phyloP scores from a whole-genome alignment of 139 green algal species.

The Gonium pectorale region DNA sequence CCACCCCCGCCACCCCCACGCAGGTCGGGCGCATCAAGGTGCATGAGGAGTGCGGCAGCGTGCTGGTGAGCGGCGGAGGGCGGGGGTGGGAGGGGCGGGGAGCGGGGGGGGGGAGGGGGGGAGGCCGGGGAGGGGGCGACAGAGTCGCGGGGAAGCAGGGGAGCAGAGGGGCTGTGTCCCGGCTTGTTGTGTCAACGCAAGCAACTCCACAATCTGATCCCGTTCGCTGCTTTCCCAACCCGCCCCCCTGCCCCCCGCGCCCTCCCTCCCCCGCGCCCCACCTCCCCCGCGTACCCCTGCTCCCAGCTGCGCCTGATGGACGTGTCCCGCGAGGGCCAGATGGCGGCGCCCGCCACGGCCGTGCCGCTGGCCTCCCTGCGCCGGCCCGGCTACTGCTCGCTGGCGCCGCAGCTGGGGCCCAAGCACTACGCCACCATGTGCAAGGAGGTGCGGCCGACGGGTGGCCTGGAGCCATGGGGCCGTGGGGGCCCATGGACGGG shows the following conservation, averaged over 20 bases:
- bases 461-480: too few species aligned
- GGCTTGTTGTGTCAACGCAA: too few species aligned
- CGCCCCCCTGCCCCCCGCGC: background rate
- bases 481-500: background rate
- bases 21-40: conserved; percentile 55
- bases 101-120: too few species aligned
- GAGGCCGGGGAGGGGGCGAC: too few species aligned
- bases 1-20: background rate
- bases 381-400: conserved; percentile 47
- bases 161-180: too few species aligned
- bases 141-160: too few species aligned
- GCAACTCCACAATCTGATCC: too few species aligned
- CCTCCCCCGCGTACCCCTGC: background rate
- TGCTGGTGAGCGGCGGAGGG: conserved; percentile 43
- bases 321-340: conserved; percentile 54
- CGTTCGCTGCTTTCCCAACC: background rate
- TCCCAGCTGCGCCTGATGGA: conserved; percentile 50
- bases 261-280: background rate
- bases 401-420: conserved; percentile 40
- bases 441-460: conserved; percentile 28
- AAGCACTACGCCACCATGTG: conserved; percentile 54
- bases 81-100: background rate
- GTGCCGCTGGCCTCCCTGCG: conserved; percentile 46
- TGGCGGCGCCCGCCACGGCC: conserved; percentile 53
- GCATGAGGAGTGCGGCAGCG: conserved; percentile 51